Base-by-base conservation (phyloP, 1,284 basidiomycete genomes). In the Moesziomyces sp. region DNA sequence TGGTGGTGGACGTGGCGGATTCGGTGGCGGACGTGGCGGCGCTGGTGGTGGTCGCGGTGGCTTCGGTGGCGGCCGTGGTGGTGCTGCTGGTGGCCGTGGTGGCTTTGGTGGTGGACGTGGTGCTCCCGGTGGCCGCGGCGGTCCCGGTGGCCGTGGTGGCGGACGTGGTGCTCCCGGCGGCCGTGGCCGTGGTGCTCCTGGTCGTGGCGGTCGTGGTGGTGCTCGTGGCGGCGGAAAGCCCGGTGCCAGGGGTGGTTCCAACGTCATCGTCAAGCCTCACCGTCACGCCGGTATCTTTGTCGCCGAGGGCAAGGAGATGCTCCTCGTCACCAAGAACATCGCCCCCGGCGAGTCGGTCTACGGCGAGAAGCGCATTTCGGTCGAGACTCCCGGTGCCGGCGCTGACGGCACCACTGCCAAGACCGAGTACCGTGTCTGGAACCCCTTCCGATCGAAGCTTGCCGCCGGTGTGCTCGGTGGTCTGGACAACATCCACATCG, bases 361-460 rank as follows among this genome's bases (percentile, higher is more conserved):
- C 85, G 97, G 96, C 77, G 96, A 99, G 87, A 99, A 99, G 84
- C 82, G 85, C 52, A 86, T 86, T 69, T 79, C 81, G 38, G 84
- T 86, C 63, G 88, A 86, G 92, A 73, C 77, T 1, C 95, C 86
- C 89, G 70, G 76, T 34, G 58, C 73, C 4, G 71, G 67, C 11
- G 90, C 51, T 88, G 88, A 89, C 62, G 91, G 92, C 52, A 85
- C 86, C 58, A 92, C 90, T 16, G 53, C 69, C 66, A 99, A 99
- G 88, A 88, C 91, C 79, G 96, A 99, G 86, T 99, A 98, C 87
- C 89, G 96, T 68, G 97, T 99, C 38, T 99, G 96, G 96, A 99
- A 99, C 87, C 97, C 96, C 61, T 99, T 99, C 91, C 89, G 97
- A 77, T 91, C 90, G 84, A 99, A 99, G 88, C 87, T 99, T 78